Base-by-base conservation (phyloP, 306 rosid species). In the Delonix regia region DNA sequence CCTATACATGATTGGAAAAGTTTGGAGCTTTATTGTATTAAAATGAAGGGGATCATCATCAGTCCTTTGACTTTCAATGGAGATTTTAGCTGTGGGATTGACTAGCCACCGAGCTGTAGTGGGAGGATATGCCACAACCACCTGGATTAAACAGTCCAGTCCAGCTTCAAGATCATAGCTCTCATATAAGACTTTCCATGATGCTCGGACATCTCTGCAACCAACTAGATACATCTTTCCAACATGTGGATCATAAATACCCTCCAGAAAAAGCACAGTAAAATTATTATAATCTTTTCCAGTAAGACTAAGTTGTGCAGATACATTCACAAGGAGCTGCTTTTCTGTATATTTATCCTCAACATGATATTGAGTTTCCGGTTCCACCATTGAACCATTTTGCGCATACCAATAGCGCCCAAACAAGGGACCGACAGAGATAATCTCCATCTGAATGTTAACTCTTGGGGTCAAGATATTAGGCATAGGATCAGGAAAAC, bases 201-300 rank as follows among this genome's bases (percentile, higher is more conserved):
- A 89, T 44, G 95, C 92, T 73, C 92, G 83, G 75, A 91, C 90
- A 47, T 91, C 97, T 81, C 97, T 87, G 84, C 99, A 95, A 57
- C 97, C 98, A 66, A 95, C 79, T 68, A 95, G 86, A 85, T 92
- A 95, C 97, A 91, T 89, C 79, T 88, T 85, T 42, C 98, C 97
- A 48, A 85, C 91, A 49, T 66, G 96, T 49, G 91, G 97, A 41
- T 95, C 96, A 73, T 92, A 92, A 69, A 91, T 83, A 70, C 99
- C 99, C 82, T 95, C 99, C 63, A 95, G 77, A 80, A 85, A 92
- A 60, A 95, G 87, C 14, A 80, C 75, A 38, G 94, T 89, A 71
- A 92, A 82, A 74, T 88, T 91, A 64, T 74, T 67, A 77, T 83
- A 83, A 12, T 45, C 81, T 81, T 88, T 85, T 77, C 90, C 92